Base-by-base conservation (phyloP, 768 basidiomycete genomes). In the Lactarius trivialis region DNA sequence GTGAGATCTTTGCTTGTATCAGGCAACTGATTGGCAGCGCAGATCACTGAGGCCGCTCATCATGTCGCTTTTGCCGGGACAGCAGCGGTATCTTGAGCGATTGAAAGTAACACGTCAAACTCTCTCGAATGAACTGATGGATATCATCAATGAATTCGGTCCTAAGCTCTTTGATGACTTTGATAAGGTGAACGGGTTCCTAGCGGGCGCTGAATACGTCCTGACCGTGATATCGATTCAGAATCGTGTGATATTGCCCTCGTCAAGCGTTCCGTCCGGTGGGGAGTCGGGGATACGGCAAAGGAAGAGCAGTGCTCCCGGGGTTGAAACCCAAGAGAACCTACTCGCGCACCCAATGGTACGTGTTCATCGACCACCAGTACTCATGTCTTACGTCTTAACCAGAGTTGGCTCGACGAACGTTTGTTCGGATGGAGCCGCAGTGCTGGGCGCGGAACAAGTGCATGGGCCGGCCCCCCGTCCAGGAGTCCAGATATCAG, bases 41-140 rank as follows among this genome's bases (percentile, higher is more conserved):
- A 96, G 93, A 72, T 97, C 95, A 17, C 79, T 98, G n/a, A 84
- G 90, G 49, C 95, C 95, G 17, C 80, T 98, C 50, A 77, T 97
- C 68, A 80, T 97, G 63, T 87, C 92, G 4, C 78, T 97, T 21
- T 78, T 92, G 58, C 95, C 95, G 39, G 92, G 93, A 15, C 93
- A 94, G 70, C 89, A 92, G 69, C 78, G 82, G 43, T 85, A 86
- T 45, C 82, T 98, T 2, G 82, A 90, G 65, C 82, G 83, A 67
- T 76, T 95, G 48, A 89, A 91, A 72, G 75, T 78, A 11, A 86
- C 83, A 79, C 83, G 94, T 56, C 76, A 84, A 41, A 76, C 82
- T 17, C 80, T 97, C 30, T 81, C 92, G 2, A 88, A 91, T 66
- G 91, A 97, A 73, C 84, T 97, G 4, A 86, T 84, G 3, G 85